Evolutionary conservation across 1,284 basidiomycete genomes (phyloP).

Genomic region (Fomitopsis pinicola): DNA sequence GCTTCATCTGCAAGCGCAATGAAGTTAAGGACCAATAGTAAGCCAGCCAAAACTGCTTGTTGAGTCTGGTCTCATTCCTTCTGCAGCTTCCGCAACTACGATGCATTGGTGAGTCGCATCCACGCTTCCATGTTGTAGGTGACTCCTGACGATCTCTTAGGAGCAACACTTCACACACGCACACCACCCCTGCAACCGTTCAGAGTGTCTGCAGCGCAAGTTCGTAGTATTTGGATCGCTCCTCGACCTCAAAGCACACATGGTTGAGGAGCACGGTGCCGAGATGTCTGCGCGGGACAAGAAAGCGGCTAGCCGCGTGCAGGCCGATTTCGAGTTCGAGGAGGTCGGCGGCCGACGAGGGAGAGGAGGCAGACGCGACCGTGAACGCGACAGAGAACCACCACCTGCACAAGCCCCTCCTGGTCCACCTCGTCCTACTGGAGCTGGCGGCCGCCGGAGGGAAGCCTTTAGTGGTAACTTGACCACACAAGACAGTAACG

Average conservation of each 20-base stretch:
- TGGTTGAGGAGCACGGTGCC: constrained; percentile 82
- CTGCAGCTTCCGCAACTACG: constrained; percentile 75
- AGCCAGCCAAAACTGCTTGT: constrained; percentile 25
- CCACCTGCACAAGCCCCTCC: constrained; percentile 35
- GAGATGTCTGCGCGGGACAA: constrained; percentile 78
- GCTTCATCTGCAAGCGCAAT: constrained; percentile 87
- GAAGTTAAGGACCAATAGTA: constrained; percentile 85
- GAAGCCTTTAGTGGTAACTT: constrained; percentile 66
- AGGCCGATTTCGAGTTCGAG: constrained; percentile 79
- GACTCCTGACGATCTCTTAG: constrained; percentile 27
- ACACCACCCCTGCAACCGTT: constrained; percentile 79
- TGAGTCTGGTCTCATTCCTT: constrained; percentile 1
- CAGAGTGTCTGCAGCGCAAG: constrained; percentile 79
- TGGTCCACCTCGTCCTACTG: constrained; percentile 25
- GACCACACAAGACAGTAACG: constrained; percentile 40
- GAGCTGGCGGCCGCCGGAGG: constrained; percentile 35
- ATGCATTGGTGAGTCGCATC: constrained; percentile 52
- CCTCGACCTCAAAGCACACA: constrained; percentile 90
- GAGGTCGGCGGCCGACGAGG: constrained; percentile 44
- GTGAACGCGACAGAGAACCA: constrained; percentile 47
- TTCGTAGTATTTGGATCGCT: constrained; percentile 92
- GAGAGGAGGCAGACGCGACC: constrained; percentile 32
- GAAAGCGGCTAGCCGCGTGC: constrained; percentile 74
- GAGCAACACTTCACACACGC: constrained; percentile 65
- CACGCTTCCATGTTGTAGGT: too few species aligned